Base-by-base conservation (phyloP, 2,329 filamentous ascomycete genomes). In the Graphilbum sp. region DNA sequence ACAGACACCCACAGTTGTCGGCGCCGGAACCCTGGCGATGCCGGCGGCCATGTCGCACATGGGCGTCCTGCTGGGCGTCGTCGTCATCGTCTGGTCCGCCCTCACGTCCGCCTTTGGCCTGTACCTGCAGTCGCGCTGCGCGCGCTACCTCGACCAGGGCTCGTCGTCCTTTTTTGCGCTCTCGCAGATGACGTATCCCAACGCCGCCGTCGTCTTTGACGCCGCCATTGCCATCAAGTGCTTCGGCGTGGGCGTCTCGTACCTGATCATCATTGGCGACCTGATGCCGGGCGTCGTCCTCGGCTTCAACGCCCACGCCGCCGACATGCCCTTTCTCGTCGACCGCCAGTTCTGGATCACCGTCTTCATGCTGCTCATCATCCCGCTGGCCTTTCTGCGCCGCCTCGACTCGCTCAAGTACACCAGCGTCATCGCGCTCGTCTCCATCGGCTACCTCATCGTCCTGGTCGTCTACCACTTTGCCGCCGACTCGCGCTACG, bases 271-370 rank as follows among this genome's bases (percentile, higher is more conserved):
- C 52, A 96, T 98, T 49, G 90, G 90, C 36, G 90, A 98, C 55
- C 64, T 98, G 45, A 98, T 98, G 90, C 90, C 90, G 1, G 88
- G 86, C 30, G 90, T 98, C 10, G 76, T 90, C 19, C 63, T 75
- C 43, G 90, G 87, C 5, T 88, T 98, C 56, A 72, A 75, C 43
- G 67, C 71, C 35, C 62, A 65, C 36, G 70, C 72, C 17, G 71
- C 67, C 16, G 66, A 72, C 3, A 62, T 79, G 33, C 69, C 75
- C 2, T 96, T 88, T 52, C 61, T 96, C 45, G 69, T 88, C 32
- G 86, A 96, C 53, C 74, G 90, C 36, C 80, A 90, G 54, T 98
- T 98, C 55, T 98, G 90, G 90, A 82, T 98, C 44, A 96, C 90
- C 2, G 87, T 78, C 2, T 98, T 98, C 54, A 94, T 98, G 86